phyloP scores from a whole-genome alignment of 2,329 filamentous ascomycete genomes.

The Botrytis galanthina region DNA sequence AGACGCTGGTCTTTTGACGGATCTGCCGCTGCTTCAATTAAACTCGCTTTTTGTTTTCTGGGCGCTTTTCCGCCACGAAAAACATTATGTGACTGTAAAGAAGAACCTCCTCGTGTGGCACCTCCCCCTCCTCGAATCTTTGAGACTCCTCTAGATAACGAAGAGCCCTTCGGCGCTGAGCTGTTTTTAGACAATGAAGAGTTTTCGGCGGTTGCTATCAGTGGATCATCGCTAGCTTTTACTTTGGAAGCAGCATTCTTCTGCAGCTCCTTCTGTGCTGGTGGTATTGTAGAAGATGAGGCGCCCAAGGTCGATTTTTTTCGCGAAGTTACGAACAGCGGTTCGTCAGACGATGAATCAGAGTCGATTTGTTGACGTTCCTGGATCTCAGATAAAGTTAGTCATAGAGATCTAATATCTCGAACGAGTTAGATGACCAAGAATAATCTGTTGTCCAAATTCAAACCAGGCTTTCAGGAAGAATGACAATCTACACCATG shows the following conservation, averaged over 20 bases:
- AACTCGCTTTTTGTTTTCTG: constrained; percentile 23
- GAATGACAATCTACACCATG: not conserved
- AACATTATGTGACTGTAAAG: constrained; percentile 28
- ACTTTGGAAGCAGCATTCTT: not conserved
- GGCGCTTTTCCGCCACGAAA: constrained; percentile 25
- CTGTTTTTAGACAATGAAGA: not conserved
- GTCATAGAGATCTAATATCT: not conserved
- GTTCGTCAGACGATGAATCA: constrained; percentile 15
- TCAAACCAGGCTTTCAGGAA: not conserved
- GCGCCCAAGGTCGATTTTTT: not conserved
- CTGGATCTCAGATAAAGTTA: not conserved
- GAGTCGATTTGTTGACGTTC: not conserved
- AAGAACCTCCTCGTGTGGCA: constrained; percentile 28
- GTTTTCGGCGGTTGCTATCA: not conserved
- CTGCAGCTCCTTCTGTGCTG: not conserved
- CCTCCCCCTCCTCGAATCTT: constrained; percentile 21
- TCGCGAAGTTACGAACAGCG: not conserved
- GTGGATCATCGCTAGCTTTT: not conserved
- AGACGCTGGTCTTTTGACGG: constrained; percentile 43
- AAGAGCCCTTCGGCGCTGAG: not conserved
- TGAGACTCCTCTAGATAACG: not conserved
- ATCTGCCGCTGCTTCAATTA: constrained; percentile 40
- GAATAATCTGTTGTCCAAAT: not conserved
- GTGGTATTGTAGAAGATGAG: not conserved
- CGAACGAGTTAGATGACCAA: not conserved